phyloP scores from a whole-genome alignment of 768 basidiomycete species.

The Amanita thiersii region DNA sequence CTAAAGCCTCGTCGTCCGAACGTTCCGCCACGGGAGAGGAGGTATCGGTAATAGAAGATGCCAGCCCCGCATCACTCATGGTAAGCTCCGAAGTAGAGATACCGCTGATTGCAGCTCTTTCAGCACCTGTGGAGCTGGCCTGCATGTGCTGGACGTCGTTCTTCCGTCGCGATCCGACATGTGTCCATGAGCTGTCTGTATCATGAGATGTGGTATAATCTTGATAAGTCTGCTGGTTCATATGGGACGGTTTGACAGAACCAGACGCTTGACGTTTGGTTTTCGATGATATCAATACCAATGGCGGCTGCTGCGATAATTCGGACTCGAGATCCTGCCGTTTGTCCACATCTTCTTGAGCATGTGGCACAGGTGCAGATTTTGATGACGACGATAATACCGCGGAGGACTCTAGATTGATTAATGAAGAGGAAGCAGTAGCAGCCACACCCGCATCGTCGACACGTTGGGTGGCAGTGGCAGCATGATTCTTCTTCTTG shows the following conservation, averaged over 20 bases:
- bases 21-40: conserved; percentile 29
- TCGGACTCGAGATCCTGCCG: background rate
- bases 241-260: conserved; percentile 12
- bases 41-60: conserved; percentile 33
- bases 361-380: background rate
- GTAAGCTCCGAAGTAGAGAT: conserved; percentile 27
- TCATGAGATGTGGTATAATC: conserved; percentile 32
- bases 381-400: background rate
- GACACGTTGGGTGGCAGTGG: background rate
- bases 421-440: conserved; percentile 3
- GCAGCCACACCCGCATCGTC: conserved; percentile 2
- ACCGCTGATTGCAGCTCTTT: conserved; percentile 10
- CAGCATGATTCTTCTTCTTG: background rate
- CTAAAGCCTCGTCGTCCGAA: conserved; percentile 15
- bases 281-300: conserved; percentile 7
- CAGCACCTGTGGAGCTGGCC: conserved; percentile 7
- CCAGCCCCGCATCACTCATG: conserved; percentile 42
- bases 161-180: conserved; percentile 45
- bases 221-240: conserved; percentile 12
- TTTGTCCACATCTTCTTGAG: background rate
- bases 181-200: conserved; percentile 65
- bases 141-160: conserved; percentile 4
- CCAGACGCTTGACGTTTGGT: conserved; percentile 13
- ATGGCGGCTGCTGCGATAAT: conserved; percentile 3
- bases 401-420: conserved; percentile 3